Evolutionary conservation across 2,329 filamentous ascomycete species (phyloP), one percentile per base, ranked within the genome.

Genomic region (Calonectria naviculata): DNA sequence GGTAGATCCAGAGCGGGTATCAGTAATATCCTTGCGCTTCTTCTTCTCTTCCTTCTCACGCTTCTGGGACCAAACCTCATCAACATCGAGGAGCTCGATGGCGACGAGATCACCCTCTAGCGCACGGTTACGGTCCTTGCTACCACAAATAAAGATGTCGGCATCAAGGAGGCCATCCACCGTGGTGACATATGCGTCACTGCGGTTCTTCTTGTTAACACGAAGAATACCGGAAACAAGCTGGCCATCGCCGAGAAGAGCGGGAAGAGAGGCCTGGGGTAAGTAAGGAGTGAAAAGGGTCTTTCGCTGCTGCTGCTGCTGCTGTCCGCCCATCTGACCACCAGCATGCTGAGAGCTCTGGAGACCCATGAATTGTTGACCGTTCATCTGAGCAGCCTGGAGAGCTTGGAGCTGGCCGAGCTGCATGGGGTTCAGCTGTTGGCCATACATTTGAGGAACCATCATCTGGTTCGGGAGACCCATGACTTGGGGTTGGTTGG

Each of bases 1-100:
- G 75, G 90, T 93, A 73, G 93, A 93, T 75, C 93, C 93, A 64
- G 91, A 91, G 75, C 96, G 92, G 70, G 94, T 95, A 81, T 98
- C 97, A 38, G 95, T 97, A 71, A 98, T 97, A 80, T 99, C 97
- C 88, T 99, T 99, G 83, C 97, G 94, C 88, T 98, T 99, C 91
- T 99, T 99, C 90, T 99, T 99, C 84, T 99, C 97, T 85, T 99
- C 97, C 84, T 99, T 99, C 84, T 99, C 97, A 68, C 95, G 94
- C 89, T 99, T 99, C 87, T 99, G 97, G 28, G 93, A 91, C 97
- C 97, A 99, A 3, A 99, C 97, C 81, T 99, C 97, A 81, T 98
- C 97, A 9, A 99, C 97, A 80, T 99, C 96, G 63, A 99, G 91
- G 56, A 99, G 92, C 85, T 99, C 97, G 65, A 99, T 92, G 36